A percentile compares a stretch with the other conserved stretches of the same genome.
phyloP scores from a whole-genome alignment of 768 basidiomycete genomes.

The Baorangia bicolor region DNA sequence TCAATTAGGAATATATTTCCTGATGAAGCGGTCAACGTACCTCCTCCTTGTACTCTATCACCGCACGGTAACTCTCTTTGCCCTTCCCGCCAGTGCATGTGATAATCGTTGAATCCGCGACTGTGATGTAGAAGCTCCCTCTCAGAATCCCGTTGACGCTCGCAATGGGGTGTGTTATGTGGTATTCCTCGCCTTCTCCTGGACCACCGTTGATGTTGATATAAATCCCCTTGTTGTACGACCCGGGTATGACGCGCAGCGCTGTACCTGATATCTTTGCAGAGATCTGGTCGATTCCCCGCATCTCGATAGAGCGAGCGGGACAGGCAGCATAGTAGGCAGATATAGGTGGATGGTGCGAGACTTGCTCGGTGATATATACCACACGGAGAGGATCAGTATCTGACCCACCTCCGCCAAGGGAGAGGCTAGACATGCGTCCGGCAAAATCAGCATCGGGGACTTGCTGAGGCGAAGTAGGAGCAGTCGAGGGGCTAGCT shows the following conservation, averaged over 20 bases:
- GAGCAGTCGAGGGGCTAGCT: constrained; percentile 32
- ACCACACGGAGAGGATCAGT: constrained; percentile 57
- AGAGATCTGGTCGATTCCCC: constrained; percentile 89
- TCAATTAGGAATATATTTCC: background rate
- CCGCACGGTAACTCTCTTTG: constrained; percentile 64
- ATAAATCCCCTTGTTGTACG: constrained; percentile 86
- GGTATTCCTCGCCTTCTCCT: constrained; percentile 79
- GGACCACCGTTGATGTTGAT: constrained; percentile 70
- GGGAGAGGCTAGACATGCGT: constrained; percentile 60
- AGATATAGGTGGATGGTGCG: constrained; percentile 95
- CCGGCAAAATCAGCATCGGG: constrained; percentile 44
- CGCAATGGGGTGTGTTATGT: constrained; percentile 88
- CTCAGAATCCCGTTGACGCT: constrained; percentile 89
- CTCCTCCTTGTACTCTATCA: constrained; percentile 97
- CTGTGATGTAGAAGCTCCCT: constrained; percentile 89
- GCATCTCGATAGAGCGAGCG: constrained; percentile 63
- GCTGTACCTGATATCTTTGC: constrained; percentile 90
- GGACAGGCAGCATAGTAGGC: constrained; percentile 81
- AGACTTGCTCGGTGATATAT: constrained; percentile 91
- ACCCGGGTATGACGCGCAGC: constrained; percentile 78
- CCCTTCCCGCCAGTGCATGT: constrained; percentile 73
- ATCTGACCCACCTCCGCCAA: constrained; percentile 38
- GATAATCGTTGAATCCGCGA: constrained; percentile 75
- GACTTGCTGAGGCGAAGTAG: constrained; percentile 47
- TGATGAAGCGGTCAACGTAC: constrained; percentile 41